Evolutionary conservation across 2,329 filamentous ascomycete genomes (phyloP).

Genomic region (Neoascochyta sp.): DNA sequence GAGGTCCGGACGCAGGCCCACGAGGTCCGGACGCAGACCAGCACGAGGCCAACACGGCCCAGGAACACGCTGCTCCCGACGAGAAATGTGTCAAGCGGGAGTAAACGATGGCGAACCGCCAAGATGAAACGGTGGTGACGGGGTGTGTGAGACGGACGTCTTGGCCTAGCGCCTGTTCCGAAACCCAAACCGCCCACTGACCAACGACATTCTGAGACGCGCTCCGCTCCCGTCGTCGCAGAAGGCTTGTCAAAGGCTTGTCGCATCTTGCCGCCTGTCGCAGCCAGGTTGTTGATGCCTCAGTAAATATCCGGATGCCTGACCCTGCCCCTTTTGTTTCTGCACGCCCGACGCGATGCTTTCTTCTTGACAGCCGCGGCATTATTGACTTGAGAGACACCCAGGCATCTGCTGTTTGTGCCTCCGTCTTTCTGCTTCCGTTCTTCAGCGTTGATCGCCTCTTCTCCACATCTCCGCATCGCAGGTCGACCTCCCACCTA

Average conservation of each 20-base stretch:
- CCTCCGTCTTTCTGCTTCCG: conserved; percentile 2
- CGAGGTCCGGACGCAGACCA: too few species aligned
- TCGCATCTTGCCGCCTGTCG: conserved; percentile 13
- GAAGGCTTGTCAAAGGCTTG: conserved; percentile 30
- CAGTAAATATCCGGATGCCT: conserved; percentile 7
- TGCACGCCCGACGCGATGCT: too few species aligned
- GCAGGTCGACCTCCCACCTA: conserved; percentile 16
- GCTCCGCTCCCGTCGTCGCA: conserved; percentile 12
- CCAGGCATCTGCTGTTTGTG: too few species aligned
- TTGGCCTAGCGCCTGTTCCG: conserved; percentile 23
- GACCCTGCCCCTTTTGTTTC: neutral
- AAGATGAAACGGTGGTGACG: conserved; percentile 38
- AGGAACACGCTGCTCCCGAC: too few species aligned
- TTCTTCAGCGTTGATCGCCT: conserved; percentile 11
- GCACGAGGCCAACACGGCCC: too few species aligned
- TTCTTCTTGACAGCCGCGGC: too few species aligned
- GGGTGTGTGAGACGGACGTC: conserved; percentile 19
- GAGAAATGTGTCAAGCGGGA: conserved; percentile 25
- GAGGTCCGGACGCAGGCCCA: too few species aligned
- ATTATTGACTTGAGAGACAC: too few species aligned
- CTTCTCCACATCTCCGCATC: conserved; percentile 10
- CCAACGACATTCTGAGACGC: conserved; percentile 22
- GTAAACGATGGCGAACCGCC: conserved; percentile 25
- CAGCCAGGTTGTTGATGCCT: conserved; percentile 23
- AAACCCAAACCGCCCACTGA: conserved; percentile 19